Conservation (phyloP, 345 rosid species). For the Anacardium occidentale region DNA sequence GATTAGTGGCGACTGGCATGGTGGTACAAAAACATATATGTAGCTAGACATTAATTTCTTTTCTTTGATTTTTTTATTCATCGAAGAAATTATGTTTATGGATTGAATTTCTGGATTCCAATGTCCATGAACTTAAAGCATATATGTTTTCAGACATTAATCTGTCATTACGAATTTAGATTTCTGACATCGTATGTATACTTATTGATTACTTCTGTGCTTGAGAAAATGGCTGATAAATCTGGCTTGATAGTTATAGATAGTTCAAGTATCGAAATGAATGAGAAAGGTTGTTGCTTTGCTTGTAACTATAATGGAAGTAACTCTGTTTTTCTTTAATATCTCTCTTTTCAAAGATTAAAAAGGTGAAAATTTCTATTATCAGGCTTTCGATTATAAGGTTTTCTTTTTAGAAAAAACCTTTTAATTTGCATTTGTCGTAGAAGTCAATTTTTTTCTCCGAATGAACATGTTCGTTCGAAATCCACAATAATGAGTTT, state of each 20-base stretch:
- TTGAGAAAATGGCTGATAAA: not conserved
- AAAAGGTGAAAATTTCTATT: slow-evolving; percentile 24
- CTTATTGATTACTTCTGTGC: slow-evolving; percentile 1
- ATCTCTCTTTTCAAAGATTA: not conserved
- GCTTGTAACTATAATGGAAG: not conserved
- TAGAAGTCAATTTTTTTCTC: no score
- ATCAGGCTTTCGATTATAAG: no score
- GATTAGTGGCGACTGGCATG: not conserved
- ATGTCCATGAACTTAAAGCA: not conserved
- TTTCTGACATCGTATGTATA: not conserved
- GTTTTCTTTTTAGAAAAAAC: no score
- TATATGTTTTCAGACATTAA: not conserved
- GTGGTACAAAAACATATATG: no score
- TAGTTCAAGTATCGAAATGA: not conserved
- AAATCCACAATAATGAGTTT: no score
- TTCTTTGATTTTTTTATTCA: not conserved
- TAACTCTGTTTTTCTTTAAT: not conserved
- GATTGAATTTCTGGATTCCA: slow-evolving; percentile 1
- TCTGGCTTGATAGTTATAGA: not conserved
- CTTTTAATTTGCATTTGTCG: no score
- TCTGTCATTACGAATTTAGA: not conserved
- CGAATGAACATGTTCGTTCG: no score
- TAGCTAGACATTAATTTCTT: not conserved
- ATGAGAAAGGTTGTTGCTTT: not conserved
- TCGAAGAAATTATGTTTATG: not conserved